Evolutionary conservation across 2,329 filamentous ascomycete genomes (phyloP).

Genomic region (Epichloe uncinata): DNA sequence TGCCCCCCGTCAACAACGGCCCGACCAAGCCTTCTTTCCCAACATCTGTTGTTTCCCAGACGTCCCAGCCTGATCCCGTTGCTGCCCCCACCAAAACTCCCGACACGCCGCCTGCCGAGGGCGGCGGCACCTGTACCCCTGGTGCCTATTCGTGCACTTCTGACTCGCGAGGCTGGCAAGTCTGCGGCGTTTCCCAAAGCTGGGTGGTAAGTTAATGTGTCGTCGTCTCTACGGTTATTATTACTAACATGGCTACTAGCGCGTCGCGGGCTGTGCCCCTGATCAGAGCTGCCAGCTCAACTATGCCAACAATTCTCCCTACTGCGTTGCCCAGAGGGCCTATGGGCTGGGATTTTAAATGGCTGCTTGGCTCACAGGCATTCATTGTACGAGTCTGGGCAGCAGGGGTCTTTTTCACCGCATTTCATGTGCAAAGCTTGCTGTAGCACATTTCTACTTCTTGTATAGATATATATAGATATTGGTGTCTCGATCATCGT

Average conservation of each 20-base stretch:
- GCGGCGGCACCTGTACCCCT: neutral
- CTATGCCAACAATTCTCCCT: neutral
- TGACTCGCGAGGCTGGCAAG: neutral
- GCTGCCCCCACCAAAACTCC: neutral
- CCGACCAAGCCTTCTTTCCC: neutral
- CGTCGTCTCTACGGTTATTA: neutral
- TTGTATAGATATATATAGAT: neutral
- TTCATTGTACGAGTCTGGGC: neutral
- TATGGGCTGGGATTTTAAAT: no score
- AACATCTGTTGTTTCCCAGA: neutral
- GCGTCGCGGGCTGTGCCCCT: neutral
- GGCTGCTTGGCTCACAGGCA: no score
- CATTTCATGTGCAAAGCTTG: neutral
- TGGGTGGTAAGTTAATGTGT: constrained; percentile 1
- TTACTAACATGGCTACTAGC: neutral
- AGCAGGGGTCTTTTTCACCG: neutral
- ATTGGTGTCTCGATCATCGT: neutral
- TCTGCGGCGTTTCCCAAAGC: neutral
- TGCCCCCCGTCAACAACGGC: neutral
- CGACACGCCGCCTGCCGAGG: neutral
- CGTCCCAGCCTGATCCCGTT: neutral
- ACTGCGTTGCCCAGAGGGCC: neutral
- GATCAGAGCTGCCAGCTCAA: neutral
- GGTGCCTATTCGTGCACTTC: neutral
- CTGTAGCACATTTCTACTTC: neutral